Base-by-base conservation (phyloP, 2,329 filamentous ascomycete genomes). In the Tympanopsis confertula region DNA sequence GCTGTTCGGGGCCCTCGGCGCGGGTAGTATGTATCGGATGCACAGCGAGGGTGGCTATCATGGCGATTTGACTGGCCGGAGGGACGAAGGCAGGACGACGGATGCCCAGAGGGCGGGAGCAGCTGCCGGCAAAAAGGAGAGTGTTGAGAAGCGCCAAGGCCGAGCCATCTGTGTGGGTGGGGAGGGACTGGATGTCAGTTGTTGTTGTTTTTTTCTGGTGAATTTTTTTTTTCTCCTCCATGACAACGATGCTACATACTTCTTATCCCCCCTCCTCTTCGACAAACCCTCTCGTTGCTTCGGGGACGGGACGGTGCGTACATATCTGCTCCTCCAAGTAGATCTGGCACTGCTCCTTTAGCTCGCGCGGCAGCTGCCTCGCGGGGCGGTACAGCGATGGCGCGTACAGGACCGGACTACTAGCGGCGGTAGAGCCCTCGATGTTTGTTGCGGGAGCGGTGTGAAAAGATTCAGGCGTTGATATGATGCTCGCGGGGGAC, bases 21-120 rank as follows among this genome's bases (percentile, higher is more conserved):
- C 84, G 77, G 3, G 80, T 91, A 1, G 88, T 95, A 45, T 83
- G 74, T 18, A 66, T 62, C 0, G 89, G 89, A 50, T 94, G 86
- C 13, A 91, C 72, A n/a, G 80, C 59, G n/a, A 95, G 65, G 2
- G 86, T 91, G 32, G 71, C 76, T n/a, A 87, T 70, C 5, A 95
- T 65, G 5, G 84, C 79, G 18, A 96, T 65, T 45, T 89, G 79
- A 40, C 75, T 72, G 0, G 82, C 69, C 2, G 82, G 74, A 1
- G 89, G 84, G 14, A 86, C 59, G 41, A 71, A 72, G 10, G 73
- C 71, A 1, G 74, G 64, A 20, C 58, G 60, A 10, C 51, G 50
- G 5, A 42, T 35, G 35, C 39, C 41, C 3, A 44, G 33, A 41
- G 26, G 13, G 33, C 19, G 35, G 43, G 39, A 51, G 5, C 58